Base-by-base conservation (phyloP, 2,329 filamentous ascomycete species). In the Dothiorella sarmentorum region DNA sequence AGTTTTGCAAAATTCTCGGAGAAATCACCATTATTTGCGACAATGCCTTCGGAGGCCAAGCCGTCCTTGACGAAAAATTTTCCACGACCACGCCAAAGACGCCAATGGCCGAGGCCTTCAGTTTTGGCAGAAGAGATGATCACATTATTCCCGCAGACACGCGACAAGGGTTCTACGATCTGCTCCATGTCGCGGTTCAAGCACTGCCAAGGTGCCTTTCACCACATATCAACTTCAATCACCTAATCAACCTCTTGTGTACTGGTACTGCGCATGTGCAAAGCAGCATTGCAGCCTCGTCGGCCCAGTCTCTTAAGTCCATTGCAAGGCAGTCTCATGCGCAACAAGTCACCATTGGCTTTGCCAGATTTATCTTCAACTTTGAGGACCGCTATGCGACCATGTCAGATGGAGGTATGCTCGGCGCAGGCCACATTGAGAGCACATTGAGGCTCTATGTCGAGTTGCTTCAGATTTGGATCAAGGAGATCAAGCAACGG, bases 351-450 rank as follows among this genome's bases (percentile, higher is more conserved):
- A 96, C 92, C 0, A 96, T 95, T 74, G 93, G 94, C 0, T 99
- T 99, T 74, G 90, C 94, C 35, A 83, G 92, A 24, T 99, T 97
- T 74, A 99, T 99, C 56, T 99, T 99, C 77, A 96, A 94, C 65
- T 99, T 97, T 71, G 95, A 99, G 71, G 92, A 96, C 64, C 86
- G 92, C 22, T 99, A 99, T 72, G 91, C 93, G 1, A 97, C 94
- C 29, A 97, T 97, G 86, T 96, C 92, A 9, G 94, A 99, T 68
- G 94, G 95, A 29, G 94, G 94, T 2, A 94, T 99, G 87, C 85
- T 99, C 22, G 94, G 93, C 0, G 87, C 90, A 31, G 90, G 88
- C 4, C 94, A 99, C 68, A 97, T 99, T 59, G 94, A 99, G 71
- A 96, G 87, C 64, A 99, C 94, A 0, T 75, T 99, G 18, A 87